Evolutionary conservation across 768 basidiomycete genomes (phyloP).

Genomic region (Lactarius psammicola): DNA sequence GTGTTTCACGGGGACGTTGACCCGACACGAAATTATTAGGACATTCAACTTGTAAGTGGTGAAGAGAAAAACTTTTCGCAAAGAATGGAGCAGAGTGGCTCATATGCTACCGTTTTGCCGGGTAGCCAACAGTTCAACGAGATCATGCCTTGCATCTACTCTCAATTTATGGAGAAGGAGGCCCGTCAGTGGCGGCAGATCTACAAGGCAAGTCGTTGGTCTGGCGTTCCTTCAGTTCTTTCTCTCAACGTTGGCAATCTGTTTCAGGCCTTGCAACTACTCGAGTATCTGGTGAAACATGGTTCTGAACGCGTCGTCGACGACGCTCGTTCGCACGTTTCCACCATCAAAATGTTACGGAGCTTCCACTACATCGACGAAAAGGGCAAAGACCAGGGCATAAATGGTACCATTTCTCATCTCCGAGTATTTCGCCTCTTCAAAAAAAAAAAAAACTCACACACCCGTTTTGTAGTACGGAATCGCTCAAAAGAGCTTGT

Average conservation of each 20-base stretch:
- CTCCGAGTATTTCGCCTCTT: neutral
- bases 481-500: slow-evolving; percentile 92
- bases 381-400: slow-evolving; percentile 96
- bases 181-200: slow-evolving; percentile 98
- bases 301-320: slow-evolving; percentile 98
- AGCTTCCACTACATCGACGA: slow-evolving; percentile 99
- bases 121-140: slow-evolving; percentile 95
- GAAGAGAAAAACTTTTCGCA: neutral
- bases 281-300: slow-evolving; percentile 96
- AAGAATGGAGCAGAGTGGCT: neutral
- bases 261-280: slow-evolving; percentile 77
- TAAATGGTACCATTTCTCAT: slow-evolving; percentile 72
- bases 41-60: slow-evolving; percentile 92
- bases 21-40: slow-evolving; percentile 42
- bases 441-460: neutral
- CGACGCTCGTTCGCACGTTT: slow-evolving; percentile 91
- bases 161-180: slow-evolving; percentile 97
- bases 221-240: neutral
- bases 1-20: slow-evolving; percentile 1
- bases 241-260: neutral
- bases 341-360: slow-evolving; percentile 94
- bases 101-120: neutral
- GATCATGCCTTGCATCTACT: slow-evolving; percentile 97
- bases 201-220: slow-evolving; percentile 68
- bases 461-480: slow-evolving; percentile 60